Percentiles rank a stretch among this genome's conserved stretches.
These are phyloP conservation scores for Usnea hakonensis DNA, from an alignment of 495 filamentous ascomycete genomes.

Conservation along the genomic window DNA sequence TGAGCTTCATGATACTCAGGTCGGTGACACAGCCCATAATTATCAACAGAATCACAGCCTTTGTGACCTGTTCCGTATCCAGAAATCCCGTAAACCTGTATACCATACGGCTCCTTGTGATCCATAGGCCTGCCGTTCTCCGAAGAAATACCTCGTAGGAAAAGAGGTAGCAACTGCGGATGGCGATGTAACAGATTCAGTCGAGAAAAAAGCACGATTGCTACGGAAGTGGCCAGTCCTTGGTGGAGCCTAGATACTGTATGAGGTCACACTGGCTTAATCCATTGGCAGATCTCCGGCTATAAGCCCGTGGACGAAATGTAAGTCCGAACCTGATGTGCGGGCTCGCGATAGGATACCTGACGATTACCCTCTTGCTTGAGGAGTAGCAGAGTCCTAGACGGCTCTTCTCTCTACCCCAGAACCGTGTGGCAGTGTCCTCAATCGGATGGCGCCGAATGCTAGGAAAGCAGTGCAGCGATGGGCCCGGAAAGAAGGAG, in stretches of 20 bases:
- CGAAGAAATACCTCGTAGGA: background rate
- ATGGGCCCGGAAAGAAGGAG: background rate
- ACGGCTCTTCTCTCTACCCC: background rate
- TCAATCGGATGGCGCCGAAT: background rate
- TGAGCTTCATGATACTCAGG: background rate
- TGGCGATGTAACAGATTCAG: background rate
- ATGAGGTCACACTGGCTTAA: background rate
- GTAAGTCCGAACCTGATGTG: background rate
- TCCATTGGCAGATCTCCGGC: background rate
- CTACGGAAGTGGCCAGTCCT: background rate
- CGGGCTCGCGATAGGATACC: background rate
- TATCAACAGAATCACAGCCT: background rate
- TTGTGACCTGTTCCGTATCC: background rate
- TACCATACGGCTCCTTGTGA: background rate
- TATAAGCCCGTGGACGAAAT: background rate
- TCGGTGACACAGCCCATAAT: background rate
- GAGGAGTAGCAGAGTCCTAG: background rate
- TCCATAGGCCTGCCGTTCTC: background rate
- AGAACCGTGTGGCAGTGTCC: background rate
- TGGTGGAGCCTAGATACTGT: background rate
- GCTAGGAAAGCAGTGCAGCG: background rate
- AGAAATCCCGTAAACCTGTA: background rate
- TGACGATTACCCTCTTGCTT: background rate
- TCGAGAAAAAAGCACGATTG: background rate
- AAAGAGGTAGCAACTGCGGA: background rate